phyloP scores from a whole-genome alignment of 495 filamentous ascomycete species.

The Aspergillus avenaceus region DNA sequence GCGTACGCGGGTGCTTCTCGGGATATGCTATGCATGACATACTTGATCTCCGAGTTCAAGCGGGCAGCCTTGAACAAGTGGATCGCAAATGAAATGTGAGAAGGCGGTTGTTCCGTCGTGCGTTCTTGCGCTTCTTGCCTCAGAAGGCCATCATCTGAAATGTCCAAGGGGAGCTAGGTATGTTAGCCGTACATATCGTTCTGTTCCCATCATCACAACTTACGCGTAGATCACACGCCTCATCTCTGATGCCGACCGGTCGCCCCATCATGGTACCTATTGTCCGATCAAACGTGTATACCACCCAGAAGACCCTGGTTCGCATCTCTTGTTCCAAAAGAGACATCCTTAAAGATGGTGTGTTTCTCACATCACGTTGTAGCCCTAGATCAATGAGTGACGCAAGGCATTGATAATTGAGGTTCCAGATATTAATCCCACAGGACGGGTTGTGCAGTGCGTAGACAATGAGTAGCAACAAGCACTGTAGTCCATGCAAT shows the following conservation, averaged over 20 bases:
- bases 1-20: slow-evolving; percentile 35
- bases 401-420: slow-evolving; percentile 47
- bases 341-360: slow-evolving; percentile 27
- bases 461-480: slow-evolving; percentile 44
- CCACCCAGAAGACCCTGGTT: slow-evolving; percentile 46
- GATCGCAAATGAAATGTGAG: slow-evolving; percentile 39
- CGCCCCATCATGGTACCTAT: slow-evolving; percentile 47
- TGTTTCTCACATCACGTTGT: slow-evolving; percentile 38
- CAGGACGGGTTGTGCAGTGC: slow-evolving; percentile 43
- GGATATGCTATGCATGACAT: slow-evolving; percentile 42
- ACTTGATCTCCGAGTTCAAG: slow-evolving; percentile 48
- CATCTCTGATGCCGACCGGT: slow-evolving; percentile 46
- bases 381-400: slow-evolving; percentile 42
- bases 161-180: slow-evolving; percentile 26
- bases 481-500: slow-evolving; percentile 35
- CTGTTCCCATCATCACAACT: not conserved
- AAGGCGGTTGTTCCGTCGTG: slow-evolving; percentile 5
- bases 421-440: slow-evolving; percentile 43
- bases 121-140: slow-evolving; percentile 1
- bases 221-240: slow-evolving; percentile 45
- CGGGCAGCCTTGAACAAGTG: slow-evolving; percentile 39
- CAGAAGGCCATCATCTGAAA: slow-evolving; percentile 25
- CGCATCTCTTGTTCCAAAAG: slow-evolving; percentile 44
- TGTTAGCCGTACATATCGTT: not conserved
- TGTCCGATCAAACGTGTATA: slow-evolving; percentile 42